Percentiles rank a stretch among this genome's conserved stretches.
These are phyloP conservation scores for Eremothecium gossypii DNA, from an alignment of 1,139 yeast genomes.

Conservation along the genomic window DNA sequence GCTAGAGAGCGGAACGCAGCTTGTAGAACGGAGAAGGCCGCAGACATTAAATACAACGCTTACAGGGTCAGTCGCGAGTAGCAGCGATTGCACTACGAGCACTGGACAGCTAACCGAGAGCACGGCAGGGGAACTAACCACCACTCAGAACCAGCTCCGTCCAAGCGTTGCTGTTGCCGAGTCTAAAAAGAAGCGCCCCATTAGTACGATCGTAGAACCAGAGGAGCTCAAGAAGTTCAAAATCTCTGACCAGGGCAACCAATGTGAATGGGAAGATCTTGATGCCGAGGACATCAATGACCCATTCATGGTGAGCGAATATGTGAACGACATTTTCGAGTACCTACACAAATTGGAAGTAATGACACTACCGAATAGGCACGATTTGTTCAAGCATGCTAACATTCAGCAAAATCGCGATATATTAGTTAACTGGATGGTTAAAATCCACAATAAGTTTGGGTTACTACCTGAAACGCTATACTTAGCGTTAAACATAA, in stretches of 20 bases:
- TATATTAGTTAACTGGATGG: slow-evolving; percentile 89
- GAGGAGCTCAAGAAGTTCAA: slow-evolving; percentile 29
- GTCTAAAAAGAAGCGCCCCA: slow-evolving; percentile 27
- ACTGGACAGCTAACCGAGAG: slow-evolving; percentile 4
- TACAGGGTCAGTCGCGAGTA: background rate
- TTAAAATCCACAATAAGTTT: slow-evolving; percentile 83
- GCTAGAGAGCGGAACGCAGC: background rate
- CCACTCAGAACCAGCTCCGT: slow-evolving; percentile 5
- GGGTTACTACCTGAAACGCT: slow-evolving; percentile 85
- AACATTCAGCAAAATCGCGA: slow-evolving; percentile 76
- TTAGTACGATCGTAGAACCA: slow-evolving; percentile 29
- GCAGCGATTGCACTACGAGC: background rate
- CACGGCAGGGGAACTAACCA: background rate
- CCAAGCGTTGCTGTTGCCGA: slow-evolving; percentile 11
- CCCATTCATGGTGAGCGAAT: slow-evolving; percentile 92
- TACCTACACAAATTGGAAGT: slow-evolving; percentile 68
- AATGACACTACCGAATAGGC: slow-evolving; percentile 68
- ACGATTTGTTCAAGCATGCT: slow-evolving; percentile 65
- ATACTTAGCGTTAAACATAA: slow-evolving; percentile 76
- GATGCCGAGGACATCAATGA: slow-evolving; percentile 88
- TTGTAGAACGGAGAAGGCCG: background rate
- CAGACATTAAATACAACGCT: background rate
- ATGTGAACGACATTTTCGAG: slow-evolving; percentile 77
- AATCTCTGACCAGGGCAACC: slow-evolving; percentile 27
- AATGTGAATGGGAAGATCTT: slow-evolving; percentile 74